These are phyloP conservation scores for Proliferodiscus dingleyae DNA, from an alignment of 2,329 filamentous ascomycete species.

Conservation along the genomic window DNA sequence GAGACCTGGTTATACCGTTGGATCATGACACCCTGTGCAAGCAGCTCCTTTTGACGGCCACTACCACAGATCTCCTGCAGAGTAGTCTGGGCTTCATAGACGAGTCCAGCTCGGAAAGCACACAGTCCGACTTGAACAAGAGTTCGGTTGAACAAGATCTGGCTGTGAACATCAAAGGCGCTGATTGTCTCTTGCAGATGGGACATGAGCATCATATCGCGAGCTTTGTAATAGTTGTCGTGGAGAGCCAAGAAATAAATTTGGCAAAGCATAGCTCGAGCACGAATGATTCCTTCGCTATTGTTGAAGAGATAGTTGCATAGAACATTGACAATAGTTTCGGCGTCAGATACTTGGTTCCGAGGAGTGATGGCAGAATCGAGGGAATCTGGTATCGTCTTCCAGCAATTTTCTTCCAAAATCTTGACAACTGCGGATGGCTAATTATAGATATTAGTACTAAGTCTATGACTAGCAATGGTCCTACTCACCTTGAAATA, in stretches of 20 bases:
- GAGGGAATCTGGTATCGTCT: slow-evolving; percentile 62
- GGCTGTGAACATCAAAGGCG: slow-evolving; percentile 93
- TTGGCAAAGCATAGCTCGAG: slow-evolving; percentile 95
- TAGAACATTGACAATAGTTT: slow-evolving; percentile 74
- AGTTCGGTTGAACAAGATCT: slow-evolving; percentile 98
- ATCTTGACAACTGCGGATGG: slow-evolving; percentile 89
- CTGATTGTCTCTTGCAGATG: slow-evolving; percentile 95
- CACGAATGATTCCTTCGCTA: slow-evolving; percentile 93
- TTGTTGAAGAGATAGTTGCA: slow-evolving; percentile 93
- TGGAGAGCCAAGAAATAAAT: slow-evolving; percentile 98
- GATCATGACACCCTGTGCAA: slow-evolving; percentile 97
- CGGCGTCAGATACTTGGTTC: slow-evolving; percentile 60
- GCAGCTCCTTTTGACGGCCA: slow-evolving; percentile 93
- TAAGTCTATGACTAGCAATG: slow-evolving; percentile 7
- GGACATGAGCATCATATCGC: slow-evolving; percentile 99
- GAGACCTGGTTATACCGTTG: slow-evolving; percentile 95
- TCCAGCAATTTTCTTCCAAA: slow-evolving; percentile 92
- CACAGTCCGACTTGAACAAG: slow-evolving; percentile 97
- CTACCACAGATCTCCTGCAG: slow-evolving; percentile 98
- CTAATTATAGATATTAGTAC: slow-evolving; percentile 36
- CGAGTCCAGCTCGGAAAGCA: slow-evolving; percentile 92
- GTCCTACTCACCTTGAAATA: slow-evolving; percentile 79
- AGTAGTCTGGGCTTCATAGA: slow-evolving; percentile 96
- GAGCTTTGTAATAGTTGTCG: slow-evolving; percentile 95
- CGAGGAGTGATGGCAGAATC: slow-evolving; percentile 81